Conservation (phyloP, 257 asterid species). For the Solanum ossicruentum region DNA sequence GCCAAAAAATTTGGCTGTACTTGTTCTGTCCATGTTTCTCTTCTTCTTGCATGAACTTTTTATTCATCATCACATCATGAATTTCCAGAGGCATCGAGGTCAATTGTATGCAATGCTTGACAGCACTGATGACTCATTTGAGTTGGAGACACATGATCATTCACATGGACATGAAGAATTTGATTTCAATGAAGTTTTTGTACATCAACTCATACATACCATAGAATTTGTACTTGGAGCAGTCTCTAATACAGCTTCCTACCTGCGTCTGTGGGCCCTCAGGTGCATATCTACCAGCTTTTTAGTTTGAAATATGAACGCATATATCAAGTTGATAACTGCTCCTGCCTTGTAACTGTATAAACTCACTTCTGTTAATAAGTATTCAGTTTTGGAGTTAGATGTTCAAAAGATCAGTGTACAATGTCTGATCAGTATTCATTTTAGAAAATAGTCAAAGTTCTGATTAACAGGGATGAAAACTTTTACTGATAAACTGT, state of each 20-base stretch:
- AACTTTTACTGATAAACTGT: not conserved
- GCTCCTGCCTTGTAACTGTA: not conserved
- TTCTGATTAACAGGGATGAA: not conserved
- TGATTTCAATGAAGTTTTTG: slow-evolving; percentile 52
- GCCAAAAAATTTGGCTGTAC: not conserved
- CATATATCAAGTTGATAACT: not conserved
- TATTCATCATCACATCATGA: slow-evolving; percentile 2
- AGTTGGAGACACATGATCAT: slow-evolving; percentile 27
- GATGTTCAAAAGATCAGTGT: not conserved
- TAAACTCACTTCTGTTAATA: not conserved
- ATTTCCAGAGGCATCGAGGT: slow-evolving; percentile 43
- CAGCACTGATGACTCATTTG: slow-evolving; percentile 24
- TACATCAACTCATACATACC: slow-evolving; percentile 58
- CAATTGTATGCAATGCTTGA: slow-evolving; percentile 33
- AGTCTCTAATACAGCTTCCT: slow-evolving; percentile 62
- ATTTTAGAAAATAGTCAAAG: not conserved
- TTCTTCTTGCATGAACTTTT: not conserved
- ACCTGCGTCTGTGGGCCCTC: slow-evolving; percentile 67
- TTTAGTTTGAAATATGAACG: not conserved
- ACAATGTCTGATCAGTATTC: not conserved
- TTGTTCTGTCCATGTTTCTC: not conserved
- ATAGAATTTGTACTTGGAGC: slow-evolving; percentile 63
- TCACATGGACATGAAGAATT: slow-evolving; percentile 39
- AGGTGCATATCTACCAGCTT: slow-evolving; percentile 19
- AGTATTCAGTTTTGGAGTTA: not conserved